Evolutionary conservation across 2,329 filamentous ascomycete species (phyloP).

Genomic region (Pseudophaeomoniella oleicola): DNA sequence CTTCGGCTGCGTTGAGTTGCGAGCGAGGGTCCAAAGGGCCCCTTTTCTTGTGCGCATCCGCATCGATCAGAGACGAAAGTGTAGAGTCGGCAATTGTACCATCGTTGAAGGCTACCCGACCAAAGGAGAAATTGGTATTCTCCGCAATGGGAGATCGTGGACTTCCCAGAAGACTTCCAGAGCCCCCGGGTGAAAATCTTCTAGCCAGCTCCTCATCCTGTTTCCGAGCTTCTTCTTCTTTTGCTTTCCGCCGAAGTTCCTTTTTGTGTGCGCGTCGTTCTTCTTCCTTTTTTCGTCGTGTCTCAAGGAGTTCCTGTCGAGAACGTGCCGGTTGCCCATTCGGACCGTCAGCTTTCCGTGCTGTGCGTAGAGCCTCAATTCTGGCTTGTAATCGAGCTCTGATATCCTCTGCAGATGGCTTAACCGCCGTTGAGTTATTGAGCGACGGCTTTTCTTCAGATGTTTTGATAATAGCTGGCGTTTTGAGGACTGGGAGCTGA

Average conservation of each 20-base stretch:
- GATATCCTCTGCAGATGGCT: slow-evolving; percentile 38
- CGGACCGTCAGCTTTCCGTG: slow-evolving; percentile 72
- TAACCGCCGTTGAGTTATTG: slow-evolving; percentile 6
- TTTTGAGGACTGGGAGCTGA: slow-evolving; percentile 25
- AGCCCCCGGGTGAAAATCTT: slow-evolving; percentile 40
- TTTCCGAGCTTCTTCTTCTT: slow-evolving; percentile 58
- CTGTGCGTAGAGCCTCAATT: slow-evolving; percentile 71
- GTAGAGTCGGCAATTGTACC: slow-evolving; percentile 66
- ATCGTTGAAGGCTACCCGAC: slow-evolving; percentile 79
- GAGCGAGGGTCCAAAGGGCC: slow-evolving; percentile 75
- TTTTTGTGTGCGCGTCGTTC: slow-evolving; percentile 82
- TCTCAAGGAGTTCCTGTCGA: slow-evolving; percentile 82
- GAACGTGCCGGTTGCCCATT: slow-evolving; percentile 73
- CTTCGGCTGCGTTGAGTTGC: slow-evolving; percentile 71
- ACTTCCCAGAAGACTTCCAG: slow-evolving; percentile 41
- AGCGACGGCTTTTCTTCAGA: slow-evolving; percentile 6
- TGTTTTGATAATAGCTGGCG: slow-evolving; percentile 9
- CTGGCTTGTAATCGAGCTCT: slow-evolving; percentile 66
- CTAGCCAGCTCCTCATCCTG: slow-evolving; percentile 43
- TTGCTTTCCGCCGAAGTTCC: slow-evolving; percentile 61
- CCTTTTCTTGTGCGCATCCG: slow-evolving; percentile 52
- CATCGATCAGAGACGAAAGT: slow-evolving; percentile 44
- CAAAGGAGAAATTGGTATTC: slow-evolving; percentile 62
- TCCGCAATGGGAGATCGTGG: slow-evolving; percentile 34
- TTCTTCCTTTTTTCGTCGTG: slow-evolving; percentile 72